phyloP scores from a whole-genome alignment of 257 asterid species.

The Ligustrum vulgare region DNA sequence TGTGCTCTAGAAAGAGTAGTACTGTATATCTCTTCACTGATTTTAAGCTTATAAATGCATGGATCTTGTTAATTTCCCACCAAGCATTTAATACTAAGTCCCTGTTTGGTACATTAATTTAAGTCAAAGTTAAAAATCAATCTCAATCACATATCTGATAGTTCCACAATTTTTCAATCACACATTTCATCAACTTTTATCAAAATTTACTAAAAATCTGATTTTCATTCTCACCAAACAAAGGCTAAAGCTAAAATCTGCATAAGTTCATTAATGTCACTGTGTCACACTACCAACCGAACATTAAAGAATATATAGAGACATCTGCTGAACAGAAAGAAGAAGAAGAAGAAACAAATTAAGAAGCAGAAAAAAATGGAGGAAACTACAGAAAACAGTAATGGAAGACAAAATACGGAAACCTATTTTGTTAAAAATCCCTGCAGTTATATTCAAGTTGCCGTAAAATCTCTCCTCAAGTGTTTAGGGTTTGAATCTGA shows the following conservation, averaged over 20 bases:
- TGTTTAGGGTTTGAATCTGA: not conserved
- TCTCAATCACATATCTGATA: too few species aligned
- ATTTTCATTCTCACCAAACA: too few species aligned
- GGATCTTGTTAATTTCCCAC: not conserved
- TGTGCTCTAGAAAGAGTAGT: not conserved
- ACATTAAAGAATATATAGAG: not conserved
- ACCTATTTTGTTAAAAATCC: not conserved
- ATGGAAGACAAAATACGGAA: not conserved
- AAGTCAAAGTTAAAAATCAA: too few species aligned
- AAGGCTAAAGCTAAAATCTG: not conserved
- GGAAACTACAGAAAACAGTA: not conserved
- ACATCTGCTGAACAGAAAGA: not conserved
- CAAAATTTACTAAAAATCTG: too few species aligned
- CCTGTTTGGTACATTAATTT: too few species aligned
- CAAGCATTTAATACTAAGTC: too few species aligned
- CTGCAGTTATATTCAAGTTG: not conserved
- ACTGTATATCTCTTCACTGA: not conserved
- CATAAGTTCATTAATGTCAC: not conserved
- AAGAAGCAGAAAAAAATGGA: not conserved
- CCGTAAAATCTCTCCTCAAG: not conserved
- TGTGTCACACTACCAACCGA: not conserved
- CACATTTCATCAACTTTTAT: too few species aligned
- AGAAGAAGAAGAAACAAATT: not conserved
- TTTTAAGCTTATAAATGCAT: not conserved
- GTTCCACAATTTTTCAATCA: too few species aligned